Conservation (phyloP, 352 stramenopile genomes). For the Phytophthora macrochlamydospora region DNA sequence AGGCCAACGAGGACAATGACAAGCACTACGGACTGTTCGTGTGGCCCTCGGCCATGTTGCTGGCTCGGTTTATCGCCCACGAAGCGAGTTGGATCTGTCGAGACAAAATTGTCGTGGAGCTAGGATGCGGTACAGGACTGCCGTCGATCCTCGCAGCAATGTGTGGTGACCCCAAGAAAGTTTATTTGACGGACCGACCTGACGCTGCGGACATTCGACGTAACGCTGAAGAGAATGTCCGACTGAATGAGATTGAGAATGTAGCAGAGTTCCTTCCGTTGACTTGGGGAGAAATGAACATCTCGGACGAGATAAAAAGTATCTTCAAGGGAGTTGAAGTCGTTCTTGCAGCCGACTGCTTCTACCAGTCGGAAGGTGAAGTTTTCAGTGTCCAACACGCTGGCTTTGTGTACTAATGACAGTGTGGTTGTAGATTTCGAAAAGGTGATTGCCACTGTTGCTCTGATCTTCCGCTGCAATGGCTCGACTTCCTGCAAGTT, state of each 20-base stretch:
- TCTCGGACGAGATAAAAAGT: constrained; percentile 29
- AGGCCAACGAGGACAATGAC: constrained; percentile 42
- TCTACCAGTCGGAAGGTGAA: constrained; percentile 68
- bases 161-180: constrained; percentile 38
- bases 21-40: constrained; percentile 74
- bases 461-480: constrained; percentile 61
- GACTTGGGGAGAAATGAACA: constrained; percentile 48
- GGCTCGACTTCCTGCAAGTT: constrained; percentile 36
- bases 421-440: constrained; percentile 59
- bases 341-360: constrained; percentile 69
- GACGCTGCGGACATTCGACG: constrained; percentile 50
- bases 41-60: constrained; percentile 60
- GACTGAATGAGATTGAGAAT: constrained; percentile 42
- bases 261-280: constrained; percentile 49
- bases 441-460: constrained; percentile 69
- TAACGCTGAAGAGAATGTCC: constrained; percentile 62
- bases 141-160: constrained; percentile 61
- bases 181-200: constrained; percentile 60
- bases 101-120: constrained; percentile 57
- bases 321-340: constrained; percentile 48
- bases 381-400: neutral
- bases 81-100: constrained; percentile 31
- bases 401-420: neutral
- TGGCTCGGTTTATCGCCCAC: constrained; percentile 56
- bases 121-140: constrained; percentile 72